A percentile compares a stretch with the other conserved stretches of the same genome.
Evolutionary conservation across 2,329 filamentous ascomycete species (phyloP).

Genomic region (Graphilbum ipis-grandicollis): DNA sequence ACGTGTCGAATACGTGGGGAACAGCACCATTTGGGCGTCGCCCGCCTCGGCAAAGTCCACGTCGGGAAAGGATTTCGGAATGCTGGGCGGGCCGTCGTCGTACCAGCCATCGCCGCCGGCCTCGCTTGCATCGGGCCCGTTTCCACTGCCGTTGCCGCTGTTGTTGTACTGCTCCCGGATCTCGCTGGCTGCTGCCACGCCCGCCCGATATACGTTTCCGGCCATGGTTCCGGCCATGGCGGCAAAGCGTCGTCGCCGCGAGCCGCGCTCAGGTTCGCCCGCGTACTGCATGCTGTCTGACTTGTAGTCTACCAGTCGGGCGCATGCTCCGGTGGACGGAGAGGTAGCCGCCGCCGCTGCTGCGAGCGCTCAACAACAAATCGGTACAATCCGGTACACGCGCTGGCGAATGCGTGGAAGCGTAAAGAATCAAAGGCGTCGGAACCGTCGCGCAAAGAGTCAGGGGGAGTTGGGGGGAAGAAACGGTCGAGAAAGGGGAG

Average conservation of each 20-base stretch:
- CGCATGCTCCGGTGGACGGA: no score
- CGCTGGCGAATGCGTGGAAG: no score
- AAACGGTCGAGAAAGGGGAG: no score
- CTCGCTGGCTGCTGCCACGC: conserved; percentile 38
- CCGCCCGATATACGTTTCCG: conserved; percentile 36
- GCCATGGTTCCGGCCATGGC: conserved; percentile 42
- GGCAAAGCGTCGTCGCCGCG: conserved; percentile 62
- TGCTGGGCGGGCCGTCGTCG: conserved; percentile 24
- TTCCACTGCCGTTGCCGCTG: conserved; percentile 17
- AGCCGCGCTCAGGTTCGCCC: conserved; percentile 38
- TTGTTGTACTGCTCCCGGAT: conserved; percentile 41
- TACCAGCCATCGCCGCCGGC: conserved; percentile 15
- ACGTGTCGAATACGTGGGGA: conserved; percentile 78
- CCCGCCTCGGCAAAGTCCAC: conserved; percentile 65
- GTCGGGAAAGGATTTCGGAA: conserved; percentile 68
- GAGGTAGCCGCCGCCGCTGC: no score
- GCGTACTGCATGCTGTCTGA: conserved; percentile 8
- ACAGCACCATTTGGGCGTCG: conserved; percentile 83
- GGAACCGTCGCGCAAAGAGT: no score
- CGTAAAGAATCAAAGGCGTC: no score
- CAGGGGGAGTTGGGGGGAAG: no score
- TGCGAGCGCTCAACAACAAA: no score
- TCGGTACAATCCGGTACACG: no score
- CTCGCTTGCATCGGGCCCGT: conserved; percentile 12
- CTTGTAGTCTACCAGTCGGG: no score